Base-by-base conservation (phyloP, 2,329 filamentous ascomycete genomes). In the Monascus ruber region DNA sequence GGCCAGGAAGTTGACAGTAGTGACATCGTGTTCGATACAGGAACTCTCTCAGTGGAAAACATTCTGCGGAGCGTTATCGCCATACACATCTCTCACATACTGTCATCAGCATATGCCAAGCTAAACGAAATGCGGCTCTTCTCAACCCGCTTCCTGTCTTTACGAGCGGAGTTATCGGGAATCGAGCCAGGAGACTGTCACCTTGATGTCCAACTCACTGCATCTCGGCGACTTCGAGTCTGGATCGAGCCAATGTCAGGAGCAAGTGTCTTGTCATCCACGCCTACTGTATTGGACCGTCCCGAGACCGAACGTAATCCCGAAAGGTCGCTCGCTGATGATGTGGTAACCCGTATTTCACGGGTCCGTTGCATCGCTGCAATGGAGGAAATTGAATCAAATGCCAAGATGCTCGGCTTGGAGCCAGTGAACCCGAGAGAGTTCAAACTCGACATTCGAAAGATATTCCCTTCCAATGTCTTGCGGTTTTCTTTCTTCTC, bases 161-260 rank as follows among this genome's bases (percentile, higher is more conserved):
- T 86, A 48, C 63, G 68, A 10, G 62, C 85, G 39, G 66, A 66
- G 24, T 63, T 77, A 17, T 83, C 79, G 9, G 60, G 64, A 5
- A 66, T 68, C 1, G 76, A 85, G 36, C 80, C 85, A 1, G 72
- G 73, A 8, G 72, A 82, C 31, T 88, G 83, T 34, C 69, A 63
- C 27, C 68, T 96, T 38, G 70, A 70, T 27, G 72, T 89, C 49
- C 80, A 84, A 47, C 67, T 94, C 26, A 82, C 83, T 4, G 68
- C 71, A n/a, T 67, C 72, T 25, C 71, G 77, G 40, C 65, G 70
- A 31, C 63, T 83, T 28, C 74, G 69, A 5, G 60, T 94, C 26
- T 71, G 75, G 11, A 71, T 95, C 35, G 85, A 94, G 48, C 78
- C 83, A 0, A 77, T 84, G 25, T 87, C 83, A 0, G 91, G 91